Conservation (phyloP, 495 filamentous ascomycete species). For the Penicillium desertorum region DNA sequence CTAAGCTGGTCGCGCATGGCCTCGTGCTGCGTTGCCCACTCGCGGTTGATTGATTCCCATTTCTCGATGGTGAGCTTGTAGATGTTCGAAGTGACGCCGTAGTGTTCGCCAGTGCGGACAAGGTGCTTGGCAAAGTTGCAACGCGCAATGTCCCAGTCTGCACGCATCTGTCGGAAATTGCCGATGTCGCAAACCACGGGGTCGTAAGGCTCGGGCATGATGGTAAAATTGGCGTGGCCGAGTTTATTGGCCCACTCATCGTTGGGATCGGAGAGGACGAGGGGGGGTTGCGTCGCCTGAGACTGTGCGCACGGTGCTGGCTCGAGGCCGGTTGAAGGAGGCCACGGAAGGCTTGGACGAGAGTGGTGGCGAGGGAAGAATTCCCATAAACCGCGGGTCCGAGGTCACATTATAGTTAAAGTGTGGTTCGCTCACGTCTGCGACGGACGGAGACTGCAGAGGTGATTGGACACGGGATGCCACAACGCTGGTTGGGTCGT, state of each 20-base stretch:
- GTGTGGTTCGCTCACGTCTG: conserved; percentile 43
- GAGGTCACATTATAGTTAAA: conserved; percentile 35
- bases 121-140: conserved; percentile 82
- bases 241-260: conserved; percentile 82
- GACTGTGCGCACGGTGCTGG: conserved; percentile 49
- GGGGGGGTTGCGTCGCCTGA: conserved; percentile 58
- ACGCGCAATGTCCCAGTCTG: conserved; percentile 77
- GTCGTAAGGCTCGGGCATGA: conserved; percentile 76
- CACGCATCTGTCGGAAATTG: conserved; percentile 64
- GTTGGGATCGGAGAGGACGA: conserved; percentile 60
- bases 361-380: conserved; percentile 72
- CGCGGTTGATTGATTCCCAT: conserved; percentile 72
- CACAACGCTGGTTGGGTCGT: conserved; percentile 41
- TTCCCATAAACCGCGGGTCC: conserved; percentile 47
- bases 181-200: conserved; percentile 59
- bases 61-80: conserved; percentile 80
- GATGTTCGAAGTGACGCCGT: conserved; percentile 78
- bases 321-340: conserved; percentile 61
- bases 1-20: conserved; percentile 52
- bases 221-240: conserved; percentile 90
- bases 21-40: conserved; percentile 68
- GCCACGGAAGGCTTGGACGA: conserved; percentile 76
- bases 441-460: conserved; percentile 75
- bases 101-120: conserved; percentile 81
- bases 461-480: conserved; percentile 63